Evolutionary conservation across 2,329 filamentous ascomycete genomes (phyloP), one percentile per base, ranked within the genome.

Genomic region (Aureobasidium musti): DNA sequence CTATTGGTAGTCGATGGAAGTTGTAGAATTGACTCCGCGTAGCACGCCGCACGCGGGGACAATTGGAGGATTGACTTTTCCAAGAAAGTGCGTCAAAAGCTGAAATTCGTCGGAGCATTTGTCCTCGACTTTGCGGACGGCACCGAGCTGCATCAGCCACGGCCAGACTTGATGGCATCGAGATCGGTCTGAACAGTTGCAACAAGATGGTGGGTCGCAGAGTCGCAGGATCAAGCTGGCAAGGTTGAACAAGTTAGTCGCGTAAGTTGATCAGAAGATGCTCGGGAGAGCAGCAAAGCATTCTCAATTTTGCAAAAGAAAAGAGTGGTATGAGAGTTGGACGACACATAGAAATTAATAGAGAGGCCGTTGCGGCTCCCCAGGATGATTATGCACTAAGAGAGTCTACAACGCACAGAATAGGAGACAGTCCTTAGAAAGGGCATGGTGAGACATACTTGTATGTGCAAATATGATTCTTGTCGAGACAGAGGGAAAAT

Each of bases 51-150:
- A n/a, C n/a, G n/a, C n/a, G n/a, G n/a, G n/a, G n/a, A n/a, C n/a
- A n/a, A n/a, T n/a, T n/a, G n/a, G n/a, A n/a, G 41, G 30, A 61
- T 61, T 49, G 43, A 37, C 37, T 61, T 61, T 61, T 19, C 28
- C 57, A 49, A 59, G 54, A 45, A 59, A 43, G 17, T 3, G 37
- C 8, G 37, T 10, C 13, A 8, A 35, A 33, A n/a, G 17, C 17
- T 30, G 37, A 26, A 19, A 37, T n/a, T 23, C 17, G 54, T 59
- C 54, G 54, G 54, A 21, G 26, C 26, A 10, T 45, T 59, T 30
- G 54, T 11, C 57, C 43, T 37, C 14, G 43, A 49, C 1, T 49
- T 49, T 17, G 54, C 14, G 19, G 17, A n/a, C 5, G 39, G 10
- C 23, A 23, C 37, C 26, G 5, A 59, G 54, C 54, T 59, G 54